phyloP scores from a whole-genome alignment of 768 basidiomycete genomes.

The Multifurca ochricompacta region DNA sequence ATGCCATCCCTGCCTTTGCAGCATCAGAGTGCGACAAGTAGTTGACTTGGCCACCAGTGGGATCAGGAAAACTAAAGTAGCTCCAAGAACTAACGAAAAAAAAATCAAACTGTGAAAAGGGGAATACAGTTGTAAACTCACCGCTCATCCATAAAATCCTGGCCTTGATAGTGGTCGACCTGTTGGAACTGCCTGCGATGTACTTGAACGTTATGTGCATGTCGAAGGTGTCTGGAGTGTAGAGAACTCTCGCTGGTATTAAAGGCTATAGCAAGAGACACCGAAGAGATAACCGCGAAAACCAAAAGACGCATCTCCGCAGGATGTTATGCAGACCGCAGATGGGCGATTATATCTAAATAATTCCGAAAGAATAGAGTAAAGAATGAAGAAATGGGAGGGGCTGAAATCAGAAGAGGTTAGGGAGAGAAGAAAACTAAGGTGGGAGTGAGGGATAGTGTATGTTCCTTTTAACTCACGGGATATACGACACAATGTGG shows the following conservation, averaged over 20 bases:
- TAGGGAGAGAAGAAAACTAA: too few relatives aligned
- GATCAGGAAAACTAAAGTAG: not conserved
- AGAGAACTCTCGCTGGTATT: not conserved
- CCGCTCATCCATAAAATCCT: not conserved
- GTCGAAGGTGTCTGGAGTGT: not conserved
- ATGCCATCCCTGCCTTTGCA: not conserved
- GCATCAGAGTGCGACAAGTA: conserved; percentile 7
- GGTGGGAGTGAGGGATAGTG: too few relatives aligned
- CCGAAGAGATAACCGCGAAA: not conserved
- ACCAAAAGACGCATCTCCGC: not conserved
- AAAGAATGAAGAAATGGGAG: not conserved
- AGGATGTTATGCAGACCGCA: too few relatives aligned
- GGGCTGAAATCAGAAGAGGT: too few relatives aligned
- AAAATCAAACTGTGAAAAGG: not conserved
- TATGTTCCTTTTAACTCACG: too few relatives aligned
- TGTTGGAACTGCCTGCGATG: not conserved
- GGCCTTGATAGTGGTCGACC: not conserved
- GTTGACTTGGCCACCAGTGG: not conserved
- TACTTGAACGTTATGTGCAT: not conserved
- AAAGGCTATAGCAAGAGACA: not conserved
- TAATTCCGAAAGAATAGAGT: too few relatives aligned
- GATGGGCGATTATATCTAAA: too few relatives aligned
- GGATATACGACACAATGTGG: too few relatives aligned
- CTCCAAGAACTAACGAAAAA: not conserved
- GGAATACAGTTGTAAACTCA: not conserved